Percentiles rank a stretch among this genome's conserved stretches.
phyloP scores from a whole-genome alignment of 305 asterid genomes.

The Fraxinus nigra region DNA sequence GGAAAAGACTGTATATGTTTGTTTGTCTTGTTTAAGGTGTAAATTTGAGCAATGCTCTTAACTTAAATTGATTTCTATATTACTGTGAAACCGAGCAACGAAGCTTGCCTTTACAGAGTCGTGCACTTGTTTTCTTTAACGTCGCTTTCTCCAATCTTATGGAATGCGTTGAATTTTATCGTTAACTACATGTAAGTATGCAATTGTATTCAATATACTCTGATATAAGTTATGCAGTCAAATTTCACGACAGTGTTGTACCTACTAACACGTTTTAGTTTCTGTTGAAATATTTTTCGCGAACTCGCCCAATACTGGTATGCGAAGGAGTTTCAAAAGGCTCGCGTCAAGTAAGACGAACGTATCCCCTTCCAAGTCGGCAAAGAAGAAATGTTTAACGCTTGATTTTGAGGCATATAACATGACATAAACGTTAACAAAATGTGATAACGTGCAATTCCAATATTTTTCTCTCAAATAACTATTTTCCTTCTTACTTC shows the following conservation, averaged over 20 bases:
- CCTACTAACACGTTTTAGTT: neutral
- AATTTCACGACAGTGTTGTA: neutral
- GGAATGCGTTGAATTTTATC: neutral
- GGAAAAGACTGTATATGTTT: neutral
- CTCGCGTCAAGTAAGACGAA: neutral
- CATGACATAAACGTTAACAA: neutral
- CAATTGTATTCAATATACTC: neutral
- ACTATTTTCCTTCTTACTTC: neutral
- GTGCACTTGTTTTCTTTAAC: neutral
- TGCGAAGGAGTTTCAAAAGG: neutral
- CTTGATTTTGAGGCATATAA: neutral
- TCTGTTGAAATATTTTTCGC: no score
- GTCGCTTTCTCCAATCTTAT: neutral
- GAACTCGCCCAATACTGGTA: neutral
- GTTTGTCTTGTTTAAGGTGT: neutral
- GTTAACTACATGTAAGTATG: neutral
- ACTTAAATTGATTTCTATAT: neutral
- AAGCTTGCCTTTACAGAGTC: neutral
- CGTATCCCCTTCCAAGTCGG: neutral
- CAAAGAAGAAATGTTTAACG: neutral
- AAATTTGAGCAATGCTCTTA: neutral
- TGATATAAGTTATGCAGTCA: neutral
- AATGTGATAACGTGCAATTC: neutral
- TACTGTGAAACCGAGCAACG: neutral
- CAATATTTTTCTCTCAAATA: neutral